Percentiles rank a stretch among this genome's conserved stretches.
Evolutionary conservation across 2,329 filamentous ascomycete species (phyloP).

Genomic region (Aaosphaeria pasadenensis): DNA sequence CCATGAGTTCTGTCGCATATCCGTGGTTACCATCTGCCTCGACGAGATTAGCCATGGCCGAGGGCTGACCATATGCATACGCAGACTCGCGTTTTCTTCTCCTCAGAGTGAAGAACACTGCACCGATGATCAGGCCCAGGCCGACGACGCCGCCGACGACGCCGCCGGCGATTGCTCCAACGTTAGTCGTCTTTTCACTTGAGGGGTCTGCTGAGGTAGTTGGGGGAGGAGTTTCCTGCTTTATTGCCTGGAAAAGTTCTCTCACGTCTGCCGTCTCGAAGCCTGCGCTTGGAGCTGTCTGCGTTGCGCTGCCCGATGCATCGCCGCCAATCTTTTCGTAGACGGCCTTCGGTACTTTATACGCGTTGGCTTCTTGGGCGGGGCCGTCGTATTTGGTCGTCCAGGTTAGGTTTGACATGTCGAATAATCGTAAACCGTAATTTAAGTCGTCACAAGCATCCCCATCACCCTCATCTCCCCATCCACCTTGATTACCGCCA

Average conservation of each 20-base stretch:
- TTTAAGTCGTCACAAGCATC: constrained; percentile 5
- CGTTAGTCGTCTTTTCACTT: background rate
- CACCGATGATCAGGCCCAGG: background rate
- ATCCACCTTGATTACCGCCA: constrained; percentile 4
- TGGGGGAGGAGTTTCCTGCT: no score
- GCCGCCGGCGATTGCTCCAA: background rate
- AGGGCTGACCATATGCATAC: no score
- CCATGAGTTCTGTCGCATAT: no score
- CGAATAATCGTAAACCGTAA: constrained; percentile 8
- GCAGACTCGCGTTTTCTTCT: no score
- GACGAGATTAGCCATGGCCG: no score
- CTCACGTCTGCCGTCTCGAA: constrained; percentile 5
- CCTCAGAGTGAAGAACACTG: background rate
- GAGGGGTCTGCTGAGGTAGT: background rate
- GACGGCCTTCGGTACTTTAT: constrained; percentile 5
- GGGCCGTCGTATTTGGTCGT: constrained; percentile 4
- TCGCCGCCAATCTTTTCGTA: constrained; percentile 1
- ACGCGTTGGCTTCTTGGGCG: background rate
- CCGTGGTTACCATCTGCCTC: no score
- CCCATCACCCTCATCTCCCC: background rate
- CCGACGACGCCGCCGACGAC: background rate
- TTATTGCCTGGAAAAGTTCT: constrained; percentile 5
- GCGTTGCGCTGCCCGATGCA: constrained; percentile 4
- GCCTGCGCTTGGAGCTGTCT: constrained; percentile 6
- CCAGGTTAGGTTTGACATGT: constrained; percentile 6